These are phyloP conservation scores for Lycium barbarum DNA, from an alignment of 257 asterid species.

Conservation along the genomic window DNA sequence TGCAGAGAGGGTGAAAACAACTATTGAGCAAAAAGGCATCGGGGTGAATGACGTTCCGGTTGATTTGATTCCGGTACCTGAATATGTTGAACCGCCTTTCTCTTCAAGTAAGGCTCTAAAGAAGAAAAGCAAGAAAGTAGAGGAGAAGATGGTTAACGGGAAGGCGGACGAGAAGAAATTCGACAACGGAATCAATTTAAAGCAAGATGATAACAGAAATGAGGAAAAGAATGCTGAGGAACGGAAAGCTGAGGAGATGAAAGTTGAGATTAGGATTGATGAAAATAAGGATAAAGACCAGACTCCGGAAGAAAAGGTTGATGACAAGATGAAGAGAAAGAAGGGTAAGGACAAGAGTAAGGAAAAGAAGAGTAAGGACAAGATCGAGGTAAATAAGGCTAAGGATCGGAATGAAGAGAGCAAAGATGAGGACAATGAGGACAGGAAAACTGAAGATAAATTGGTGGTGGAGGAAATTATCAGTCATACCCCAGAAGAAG, in stretches of 20 bases:
- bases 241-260: neutral
- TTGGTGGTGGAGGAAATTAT: slow-evolving; percentile 69
- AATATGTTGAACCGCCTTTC: slow-evolving; percentile 54
- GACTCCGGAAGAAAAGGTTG: slow-evolving; percentile 18
- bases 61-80: slow-evolving; percentile 56
- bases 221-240: slow-evolving; percentile 24
- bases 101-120: slow-evolving; percentile 48
- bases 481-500: slow-evolving; percentile 50
- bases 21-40: slow-evolving; percentile 50
- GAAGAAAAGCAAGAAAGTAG: slow-evolving; percentile 47
- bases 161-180: slow-evolving; percentile 27
- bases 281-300: slow-evolving; percentile 1
- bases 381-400: slow-evolving; percentile 23
- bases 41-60: slow-evolving; percentile 40
- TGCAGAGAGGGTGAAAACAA: slow-evolving; percentile 62
- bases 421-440: slow-evolving; percentile 35
- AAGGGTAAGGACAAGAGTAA: slow-evolving; percentile 13
- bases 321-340: slow-evolving; percentile 19
- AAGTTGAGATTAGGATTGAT: neutral
- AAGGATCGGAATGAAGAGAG: slow-evolving; percentile 3
- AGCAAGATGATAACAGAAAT: slow-evolving; percentile 44
- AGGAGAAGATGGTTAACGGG: slow-evolving; percentile 43
- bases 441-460: slow-evolving; percentile 39
- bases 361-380: slow-evolving; percentile 22
- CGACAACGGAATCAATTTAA: slow-evolving; percentile 35